Evolutionary conservation across 495 filamentous ascomycete species (phyloP).

Genomic region (Talaromyces nanjingensis): DNA sequence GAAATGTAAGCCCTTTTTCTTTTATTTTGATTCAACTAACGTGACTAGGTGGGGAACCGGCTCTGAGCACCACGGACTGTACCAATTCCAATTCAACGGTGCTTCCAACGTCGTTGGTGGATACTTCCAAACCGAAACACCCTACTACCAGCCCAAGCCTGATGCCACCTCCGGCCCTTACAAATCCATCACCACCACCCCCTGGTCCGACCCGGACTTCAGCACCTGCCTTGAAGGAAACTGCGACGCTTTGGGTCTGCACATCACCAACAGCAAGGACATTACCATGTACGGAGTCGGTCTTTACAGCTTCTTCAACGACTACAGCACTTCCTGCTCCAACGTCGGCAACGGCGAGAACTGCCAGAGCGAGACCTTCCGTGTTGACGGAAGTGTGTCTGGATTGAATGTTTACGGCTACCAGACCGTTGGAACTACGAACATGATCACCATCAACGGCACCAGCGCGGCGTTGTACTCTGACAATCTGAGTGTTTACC

Average conservation of each 20-base stretch:
- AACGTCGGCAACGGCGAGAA: slow-evolving; percentile 25
- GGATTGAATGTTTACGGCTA: slow-evolving; percentile 27
- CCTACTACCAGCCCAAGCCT: slow-evolving; percentile 87
- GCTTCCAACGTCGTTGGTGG: slow-evolving; percentile 78
- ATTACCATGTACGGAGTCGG: slow-evolving; percentile 71
- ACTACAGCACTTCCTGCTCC: slow-evolving; percentile 68
- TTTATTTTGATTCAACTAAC: background rate
- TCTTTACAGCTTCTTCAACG: slow-evolving; percentile 81
- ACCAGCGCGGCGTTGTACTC: slow-evolving; percentile 30
- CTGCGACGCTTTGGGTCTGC: slow-evolving; percentile 82
- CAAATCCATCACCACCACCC: slow-evolving; percentile 41
- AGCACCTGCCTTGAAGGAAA: slow-evolving; percentile 46
- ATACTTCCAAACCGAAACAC: slow-evolving; percentile 84
- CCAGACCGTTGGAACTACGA: slow-evolving; percentile 29
- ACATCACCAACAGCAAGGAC: slow-evolving; percentile 60
- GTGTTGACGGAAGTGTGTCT: slow-evolving; percentile 25
- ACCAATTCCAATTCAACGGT: slow-evolving; percentile 70
- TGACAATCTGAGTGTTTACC: slow-evolving; percentile 45
- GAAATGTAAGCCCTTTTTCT: slow-evolving; percentile 43
- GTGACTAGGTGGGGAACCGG: slow-evolving; percentile 56
- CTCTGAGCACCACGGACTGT: slow-evolving; percentile 82
- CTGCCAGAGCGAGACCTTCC: slow-evolving; percentile 52
- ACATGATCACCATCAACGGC: slow-evolving; percentile 33
- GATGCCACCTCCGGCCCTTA: slow-evolving; percentile 60
- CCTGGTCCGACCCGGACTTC: slow-evolving; percentile 72